phyloP scores from a whole-genome alignment of 2,329 filamentous ascomycete species.

The Aspergillus bombycis region DNA sequence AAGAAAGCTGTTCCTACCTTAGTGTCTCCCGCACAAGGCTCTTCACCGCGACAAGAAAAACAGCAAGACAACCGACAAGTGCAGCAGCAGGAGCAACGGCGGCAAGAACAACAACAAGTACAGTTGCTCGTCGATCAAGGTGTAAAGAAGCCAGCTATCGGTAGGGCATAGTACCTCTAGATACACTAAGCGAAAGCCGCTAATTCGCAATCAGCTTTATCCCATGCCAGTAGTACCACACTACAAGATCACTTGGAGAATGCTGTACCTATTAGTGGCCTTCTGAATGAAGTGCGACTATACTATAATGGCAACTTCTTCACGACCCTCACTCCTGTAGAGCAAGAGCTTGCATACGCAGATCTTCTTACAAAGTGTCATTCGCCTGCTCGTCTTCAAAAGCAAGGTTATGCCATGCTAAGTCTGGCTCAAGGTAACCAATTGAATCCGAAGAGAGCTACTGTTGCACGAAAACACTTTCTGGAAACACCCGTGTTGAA shows the following conservation, averaged over 20 bases:
- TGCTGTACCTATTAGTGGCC: not conserved
- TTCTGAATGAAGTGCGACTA: not conserved
- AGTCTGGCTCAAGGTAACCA: not conserved
- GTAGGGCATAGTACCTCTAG: not conserved
- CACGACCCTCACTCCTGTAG: not conserved
- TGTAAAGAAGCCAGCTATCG: not conserved
- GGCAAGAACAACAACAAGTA: not conserved
- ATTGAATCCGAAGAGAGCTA: not conserved
- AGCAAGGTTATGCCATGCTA: not conserved
- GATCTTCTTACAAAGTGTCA: conserved; percentile 5
- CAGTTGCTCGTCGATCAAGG: not conserved
- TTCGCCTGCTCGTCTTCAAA: conserved; percentile 5
- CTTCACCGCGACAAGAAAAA: not conserved
- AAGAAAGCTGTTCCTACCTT: not conserved
- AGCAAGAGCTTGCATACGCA: not conserved
- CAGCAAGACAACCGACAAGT: not conserved
- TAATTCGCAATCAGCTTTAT: not conserved
- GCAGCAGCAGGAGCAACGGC: not conserved
- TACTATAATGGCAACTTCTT: conserved; percentile 5
- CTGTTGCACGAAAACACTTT: not conserved
- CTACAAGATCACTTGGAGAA: not conserved
- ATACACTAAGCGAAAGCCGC: not conserved
- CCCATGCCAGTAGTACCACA: not conserved
- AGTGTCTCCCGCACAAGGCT: not conserved
- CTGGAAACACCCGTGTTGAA: not conserved